Evolutionary conservation across 2,329 filamentous ascomycete genomes (phyloP), one percentile per base, ranked within the genome.

Genomic region (Bretziella fagacearum): DNA sequence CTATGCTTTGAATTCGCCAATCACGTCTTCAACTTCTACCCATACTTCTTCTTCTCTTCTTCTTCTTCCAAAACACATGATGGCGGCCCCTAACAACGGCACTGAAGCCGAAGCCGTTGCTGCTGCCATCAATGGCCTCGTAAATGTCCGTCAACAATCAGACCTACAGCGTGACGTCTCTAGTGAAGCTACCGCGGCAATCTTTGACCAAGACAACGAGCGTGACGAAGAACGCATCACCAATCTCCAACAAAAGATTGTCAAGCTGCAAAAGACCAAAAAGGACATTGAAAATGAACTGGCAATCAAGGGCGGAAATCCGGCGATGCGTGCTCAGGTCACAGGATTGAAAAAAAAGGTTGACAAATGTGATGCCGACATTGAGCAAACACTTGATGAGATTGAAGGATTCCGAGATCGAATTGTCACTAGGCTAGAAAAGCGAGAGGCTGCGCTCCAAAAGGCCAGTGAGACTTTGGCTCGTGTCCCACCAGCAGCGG

Each of bases 141-240:
- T 52, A 7, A 44, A 51, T 49, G 76, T 91, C 18, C 77, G 84
- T 49, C 78, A 94, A 56, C 89, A 96, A 60, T 80, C 87, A 64
- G 87, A 95, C 50, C 65, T 96, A 17, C 89, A 95, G 61, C 74
- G 85, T 52, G 86, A 94, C 57, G 93, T 96, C 53, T 73, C 73
- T 1, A 59, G 69, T 13, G 71, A 80, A 54, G 77, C 75, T 3
- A 77, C 71, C 47, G 64, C 70, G 15, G 72, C 69, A 0, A 60
- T 80, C 47, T 71, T 71, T 37, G 74, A 78, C 47, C 69, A 69
- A 33, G 77, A 81, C 52, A 74, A 80, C 54, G 73, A 74, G 55
- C 70, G 69, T 52, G 77, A 81, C 47, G 65, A 71, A 54, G 75
- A 71, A 48, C 70, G 77, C 23, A 79, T 81, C 44, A 68, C 71